Evolutionary conservation across 2,329 filamentous ascomycete genomes (phyloP).

Genomic region (Clonostachys sp.): DNA sequence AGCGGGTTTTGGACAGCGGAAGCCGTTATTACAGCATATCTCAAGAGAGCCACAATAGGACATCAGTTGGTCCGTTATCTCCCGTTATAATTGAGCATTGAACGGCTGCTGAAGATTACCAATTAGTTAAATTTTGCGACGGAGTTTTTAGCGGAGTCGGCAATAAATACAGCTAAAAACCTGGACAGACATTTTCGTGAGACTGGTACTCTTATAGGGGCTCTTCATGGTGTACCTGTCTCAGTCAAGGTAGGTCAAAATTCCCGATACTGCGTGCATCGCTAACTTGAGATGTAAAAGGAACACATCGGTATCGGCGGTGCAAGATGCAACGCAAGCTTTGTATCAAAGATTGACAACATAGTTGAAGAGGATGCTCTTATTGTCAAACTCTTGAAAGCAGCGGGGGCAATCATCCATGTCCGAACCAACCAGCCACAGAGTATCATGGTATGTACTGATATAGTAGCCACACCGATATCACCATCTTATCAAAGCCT

Average conservation of each 20-base stretch:
- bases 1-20: neutral
- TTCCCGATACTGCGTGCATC: constrained; percentile 16
- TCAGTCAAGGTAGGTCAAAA: constrained; percentile 12
- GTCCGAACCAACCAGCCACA: constrained; percentile 68
- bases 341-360: constrained; percentile 48
- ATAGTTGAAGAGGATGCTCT: constrained; percentile 49
- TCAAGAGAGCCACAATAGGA: neutral
- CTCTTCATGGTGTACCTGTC: constrained; percentile 58
- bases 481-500: neutral
- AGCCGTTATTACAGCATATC: neutral
- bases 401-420: constrained; percentile 59
- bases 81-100: neutral
- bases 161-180: constrained; percentile 32
- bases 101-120: constrained; percentile 1
- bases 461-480: neutral
- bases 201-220: constrained; percentile 41
- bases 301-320: constrained; percentile 55
- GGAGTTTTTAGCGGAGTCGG: constrained; percentile 45
- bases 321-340: constrained; percentile 48
- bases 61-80: neutral
- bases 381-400: constrained; percentile 51
- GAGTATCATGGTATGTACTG: constrained; percentile 29
- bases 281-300: constrained; percentile 16
- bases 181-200: constrained; percentile 36
- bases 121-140: constrained; percentile 29